Evolutionary conservation across 2,329 filamentous ascomycete genomes (phyloP).

Genomic region (Fusarium xylarioides): DNA sequence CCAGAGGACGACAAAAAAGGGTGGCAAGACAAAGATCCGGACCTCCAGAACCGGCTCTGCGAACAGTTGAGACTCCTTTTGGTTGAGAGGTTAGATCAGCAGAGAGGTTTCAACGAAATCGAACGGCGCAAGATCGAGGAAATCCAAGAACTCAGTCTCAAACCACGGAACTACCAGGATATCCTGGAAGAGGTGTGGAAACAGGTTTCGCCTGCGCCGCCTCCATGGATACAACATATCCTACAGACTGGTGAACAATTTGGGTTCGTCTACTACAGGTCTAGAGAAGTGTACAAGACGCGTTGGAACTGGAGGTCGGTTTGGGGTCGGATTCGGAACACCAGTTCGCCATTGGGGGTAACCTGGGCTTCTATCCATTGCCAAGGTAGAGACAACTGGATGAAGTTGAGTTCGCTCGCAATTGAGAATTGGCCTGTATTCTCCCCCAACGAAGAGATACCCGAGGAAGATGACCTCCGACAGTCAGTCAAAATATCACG

Average conservation of each 20-base stretch:
- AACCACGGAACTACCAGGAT: neutral
- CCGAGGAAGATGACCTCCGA: conserved; percentile 19
- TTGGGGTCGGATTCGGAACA: neutral
- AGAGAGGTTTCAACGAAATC: neutral
- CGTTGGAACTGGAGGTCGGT: neutral
- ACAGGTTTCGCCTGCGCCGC: conserved; percentile 24
- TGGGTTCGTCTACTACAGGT: conserved; percentile 30
- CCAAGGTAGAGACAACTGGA: neutral
- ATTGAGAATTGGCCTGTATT: conserved; percentile 27
- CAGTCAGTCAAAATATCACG: conserved; percentile 3
- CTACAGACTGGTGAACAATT: conserved; percentile 8
- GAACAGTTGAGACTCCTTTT: neutral
- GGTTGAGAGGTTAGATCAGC: neutral
- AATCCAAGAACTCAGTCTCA: neutral
- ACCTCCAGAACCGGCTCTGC: neutral
- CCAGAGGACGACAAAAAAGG: neutral
- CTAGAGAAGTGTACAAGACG: neutral
- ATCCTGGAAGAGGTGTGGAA: conserved; percentile 8
- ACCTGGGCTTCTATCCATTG: neutral
- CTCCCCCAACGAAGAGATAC: neutral
- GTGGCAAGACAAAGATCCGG: neutral
- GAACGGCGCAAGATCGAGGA: neutral
- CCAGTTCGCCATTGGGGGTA: neutral
- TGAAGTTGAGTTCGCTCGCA: neutral
- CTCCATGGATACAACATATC: conserved; percentile 21